Conservation (phyloP, 345 rosid species). For the Eucalyptus fibrosa region DNA sequence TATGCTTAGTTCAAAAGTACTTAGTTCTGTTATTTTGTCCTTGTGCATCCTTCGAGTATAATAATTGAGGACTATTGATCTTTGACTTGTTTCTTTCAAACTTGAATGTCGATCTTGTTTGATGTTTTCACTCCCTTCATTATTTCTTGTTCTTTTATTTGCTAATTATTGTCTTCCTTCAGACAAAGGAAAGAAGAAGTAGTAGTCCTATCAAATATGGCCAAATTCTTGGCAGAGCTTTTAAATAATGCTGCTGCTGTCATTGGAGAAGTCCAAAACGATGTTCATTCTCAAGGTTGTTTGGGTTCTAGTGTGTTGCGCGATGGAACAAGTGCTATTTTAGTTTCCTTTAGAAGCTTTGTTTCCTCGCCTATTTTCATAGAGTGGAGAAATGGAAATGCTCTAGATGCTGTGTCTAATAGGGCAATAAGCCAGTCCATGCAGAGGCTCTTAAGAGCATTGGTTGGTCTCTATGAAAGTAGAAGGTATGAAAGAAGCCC, state of each 20-base stretch:
- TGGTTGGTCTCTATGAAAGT: conserved; percentile 42
- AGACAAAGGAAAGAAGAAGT: conserved; percentile 47
- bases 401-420: conserved; percentile 19
- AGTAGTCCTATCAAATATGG: conserved; percentile 43
- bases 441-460: conserved; percentile 48
- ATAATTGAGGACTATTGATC: neutral
- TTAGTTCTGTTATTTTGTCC: neutral
- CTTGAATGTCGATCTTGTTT: neutral
- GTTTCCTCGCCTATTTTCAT: conserved; percentile 40
- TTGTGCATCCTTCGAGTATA: neutral
- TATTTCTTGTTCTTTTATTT: neutral
- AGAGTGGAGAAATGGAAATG: conserved; percentile 15
- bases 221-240: conserved; percentile 37
- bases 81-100: neutral
- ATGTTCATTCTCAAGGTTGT: conserved; percentile 38
- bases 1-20: neutral
- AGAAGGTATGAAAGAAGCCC: conserved; percentile 24
- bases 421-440: conserved; percentile 31
- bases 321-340: conserved; percentile 20
- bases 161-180: conserved; percentile 3
- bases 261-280: conserved; percentile 21
- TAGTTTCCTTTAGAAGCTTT: conserved; percentile 55
- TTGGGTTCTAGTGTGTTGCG: conserved; percentile 26
- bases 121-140: neutral
- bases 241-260: conserved; percentile 37